Base-by-base conservation (phyloP, 2,329 filamentous ascomycete species). In the Ramularia endophylla region DNA sequence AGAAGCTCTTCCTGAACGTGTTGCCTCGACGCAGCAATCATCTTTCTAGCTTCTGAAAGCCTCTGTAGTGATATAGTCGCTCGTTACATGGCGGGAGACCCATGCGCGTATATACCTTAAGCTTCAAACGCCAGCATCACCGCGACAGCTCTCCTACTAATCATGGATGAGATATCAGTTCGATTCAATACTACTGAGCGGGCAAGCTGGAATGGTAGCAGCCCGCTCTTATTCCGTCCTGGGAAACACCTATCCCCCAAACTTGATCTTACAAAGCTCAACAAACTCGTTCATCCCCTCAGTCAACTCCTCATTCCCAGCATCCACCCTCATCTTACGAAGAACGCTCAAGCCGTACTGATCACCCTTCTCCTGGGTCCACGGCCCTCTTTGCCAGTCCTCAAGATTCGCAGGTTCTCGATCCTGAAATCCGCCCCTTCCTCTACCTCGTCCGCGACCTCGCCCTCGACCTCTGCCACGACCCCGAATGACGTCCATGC, bases 201-300 rank as follows among this genome's bases (percentile, higher is more conserved):
- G n/a, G n/a, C n/a, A n/a, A n/a, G n/a, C n/a, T n/a, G n/a, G n/a
- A n/a, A n/a, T n/a, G n/a, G n/a, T n/a, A n/a, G n/a, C n/a, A n/a
- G n/a, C n/a, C n/a, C n/a, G n/a, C n/a, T n/a, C n/a, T n/a, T n/a
- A n/a, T n/a, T n/a, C 22, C 22, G 22, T 25, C 11, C 22, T 6
- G 6, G 6, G 6, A 25, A 25, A 6, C 11, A 11, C 22, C 22
- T 25, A 44, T 16, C 48, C 35, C 1, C 54, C 58, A 44, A 70
- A 61, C 25, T 64, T 65, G 47, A 72, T 53, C 33, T 59, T 63
- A 40, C 72, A 61, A 40, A 73, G 43, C 41, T 67, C 61, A 13
- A 64, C 61, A 50, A 71, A 71, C 34, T 69, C 65, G 4, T 48
- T 52, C 54, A 72, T 58, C 1, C 61, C 67, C 25, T 67, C 64